These are phyloP conservation scores for Phytophthora citricola DNA, from an alignment of 352 stramenopile genomes.

Conservation along the genomic window DNA sequence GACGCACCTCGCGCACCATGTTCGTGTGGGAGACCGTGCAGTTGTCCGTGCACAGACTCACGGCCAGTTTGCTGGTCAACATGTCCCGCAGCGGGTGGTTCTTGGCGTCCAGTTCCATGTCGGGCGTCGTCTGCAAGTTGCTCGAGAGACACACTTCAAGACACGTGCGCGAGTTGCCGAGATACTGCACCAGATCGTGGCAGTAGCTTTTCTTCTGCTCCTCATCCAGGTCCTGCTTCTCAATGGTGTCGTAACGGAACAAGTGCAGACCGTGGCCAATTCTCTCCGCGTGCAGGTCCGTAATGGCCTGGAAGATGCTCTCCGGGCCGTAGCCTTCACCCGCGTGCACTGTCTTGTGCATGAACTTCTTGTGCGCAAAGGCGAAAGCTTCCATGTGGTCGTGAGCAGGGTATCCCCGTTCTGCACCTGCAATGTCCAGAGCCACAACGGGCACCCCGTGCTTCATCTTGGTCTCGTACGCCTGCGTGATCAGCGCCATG, in stretches of 20 bases:
- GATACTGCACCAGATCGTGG: constrained; percentile 84
- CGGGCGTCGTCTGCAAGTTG: constrained; percentile 87
- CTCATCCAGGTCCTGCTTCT: constrained; percentile 51
- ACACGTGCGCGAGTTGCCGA: constrained; percentile 83
- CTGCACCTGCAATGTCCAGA: constrained; percentile 86
- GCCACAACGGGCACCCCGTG: constrained; percentile 84
- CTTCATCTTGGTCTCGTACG: constrained; percentile 70
- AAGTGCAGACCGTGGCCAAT: constrained; percentile 89
- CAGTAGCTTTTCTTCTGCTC: constrained; percentile 66
- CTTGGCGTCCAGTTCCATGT: constrained; percentile 73
- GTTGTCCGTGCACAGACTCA: constrained; percentile 90
- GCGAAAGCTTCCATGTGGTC: constrained; percentile 86
- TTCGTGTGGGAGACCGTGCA: constrained; percentile 88
- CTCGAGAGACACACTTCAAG: constrained; percentile 89
- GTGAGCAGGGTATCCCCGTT: constrained; percentile 80
- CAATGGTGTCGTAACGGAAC: constrained; percentile 83
- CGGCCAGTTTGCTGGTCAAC: constrained; percentile 83
- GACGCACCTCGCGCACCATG: constrained; percentile 83
- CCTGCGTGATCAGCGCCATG: constrained; percentile 84
- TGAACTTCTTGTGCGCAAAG: constrained; percentile 89
- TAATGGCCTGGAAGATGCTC: constrained; percentile 89
- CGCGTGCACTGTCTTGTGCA: constrained; percentile 91
- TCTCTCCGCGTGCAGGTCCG: constrained; percentile 84
- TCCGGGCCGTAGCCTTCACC: constrained; percentile 89
- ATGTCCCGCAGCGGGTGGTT: constrained; percentile 83